Conservation (phyloP, 192 early-diverging fungal genomes). For the Polychytrium aggregatum region DNA sequence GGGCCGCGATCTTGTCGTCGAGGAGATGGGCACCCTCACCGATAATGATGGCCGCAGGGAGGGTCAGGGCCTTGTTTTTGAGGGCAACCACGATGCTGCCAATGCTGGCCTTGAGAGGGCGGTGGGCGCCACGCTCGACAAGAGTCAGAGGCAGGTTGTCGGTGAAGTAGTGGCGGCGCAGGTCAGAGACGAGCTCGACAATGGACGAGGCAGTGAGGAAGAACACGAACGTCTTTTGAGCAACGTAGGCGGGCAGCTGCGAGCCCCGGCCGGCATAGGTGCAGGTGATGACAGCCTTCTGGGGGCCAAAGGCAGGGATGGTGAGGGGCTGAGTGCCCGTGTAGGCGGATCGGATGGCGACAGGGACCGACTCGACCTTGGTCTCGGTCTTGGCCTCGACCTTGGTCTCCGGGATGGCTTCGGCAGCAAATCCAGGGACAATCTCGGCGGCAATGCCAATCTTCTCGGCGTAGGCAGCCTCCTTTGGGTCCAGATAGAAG, state of each 20-base stretch:
- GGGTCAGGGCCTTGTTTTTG: constrained; percentile 4
- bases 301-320: too few relatives aligned
- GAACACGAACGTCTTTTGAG: constrained; percentile 1
- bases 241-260: too few relatives aligned
- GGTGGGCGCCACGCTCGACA: constrained; percentile 2
- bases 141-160: constrained; percentile 13
- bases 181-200: constrained; percentile 12
- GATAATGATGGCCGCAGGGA: constrained; percentile 9
- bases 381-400: too few relatives aligned
- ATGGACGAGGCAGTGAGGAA: constrained; percentile 1
- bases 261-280: too few relatives aligned
- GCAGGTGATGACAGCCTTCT: too few relatives aligned
- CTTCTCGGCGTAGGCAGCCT: too few relatives aligned
- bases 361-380: too few relatives aligned
- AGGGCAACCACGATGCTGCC: neutral
- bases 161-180: neutral
- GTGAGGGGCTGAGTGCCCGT: too few relatives aligned
- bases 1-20: constrained; percentile 3
- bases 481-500: neutral
- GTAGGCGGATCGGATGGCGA: too few relatives aligned
- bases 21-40: constrained; percentile 11
- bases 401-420: too few relatives aligned
- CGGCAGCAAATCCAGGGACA: too few relatives aligned
- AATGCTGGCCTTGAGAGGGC: neutral
- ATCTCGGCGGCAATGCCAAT: too few relatives aligned